phyloP scores from a whole-genome alignment of 768 basidiomycete genomes.

The Trametopsis cervina region DNA sequence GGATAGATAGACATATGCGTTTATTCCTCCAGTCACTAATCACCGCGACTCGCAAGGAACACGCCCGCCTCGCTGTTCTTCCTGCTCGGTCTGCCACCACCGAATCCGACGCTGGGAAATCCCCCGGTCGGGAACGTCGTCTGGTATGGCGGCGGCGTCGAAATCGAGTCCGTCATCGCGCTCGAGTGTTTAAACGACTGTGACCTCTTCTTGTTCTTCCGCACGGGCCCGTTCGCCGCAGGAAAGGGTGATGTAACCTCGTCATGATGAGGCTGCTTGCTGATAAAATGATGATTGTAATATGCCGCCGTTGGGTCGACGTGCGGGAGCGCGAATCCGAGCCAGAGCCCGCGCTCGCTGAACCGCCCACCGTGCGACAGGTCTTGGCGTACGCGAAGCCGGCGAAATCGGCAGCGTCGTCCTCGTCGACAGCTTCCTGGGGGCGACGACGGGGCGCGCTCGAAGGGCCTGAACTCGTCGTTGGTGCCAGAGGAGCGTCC shows the following conservation, averaged over 20 bases:
- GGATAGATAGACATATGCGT: not conserved
- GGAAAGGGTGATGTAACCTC: too few relatives aligned
- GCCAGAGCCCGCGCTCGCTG: constrained; percentile 28
- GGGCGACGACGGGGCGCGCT: constrained; percentile 9
- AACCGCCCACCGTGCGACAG: constrained; percentile 24
- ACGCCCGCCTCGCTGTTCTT: constrained; percentile 31
- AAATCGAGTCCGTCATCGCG: constrained; percentile 29
- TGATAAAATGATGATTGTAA: constrained; percentile 22
- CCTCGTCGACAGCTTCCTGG: constrained; percentile 44
- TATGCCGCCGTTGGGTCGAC: constrained; percentile 30
- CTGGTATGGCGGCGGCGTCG: constrained; percentile 34
- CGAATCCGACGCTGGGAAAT: constrained; percentile 34
- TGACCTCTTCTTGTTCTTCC: constrained; percentile 9
- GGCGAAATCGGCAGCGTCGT: constrained; percentile 54
- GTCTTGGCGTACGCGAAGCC: constrained; percentile 44
- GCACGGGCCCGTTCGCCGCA: constrained; percentile 3
- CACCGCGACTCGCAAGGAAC: constrained; percentile 34
- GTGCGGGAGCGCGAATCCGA: constrained; percentile 62
- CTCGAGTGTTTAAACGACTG: constrained; percentile 19
- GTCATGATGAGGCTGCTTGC: too few relatives aligned
- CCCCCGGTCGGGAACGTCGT: constrained; percentile 24
- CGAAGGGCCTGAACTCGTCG: constrained; percentile 27
- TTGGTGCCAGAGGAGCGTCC: constrained; percentile 14
- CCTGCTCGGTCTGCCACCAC: constrained; percentile 22
- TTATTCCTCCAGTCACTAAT: constrained; percentile 16